Evolutionary conservation across 768 basidiomycete genomes (phyloP), one percentile per base, ranked within the genome.

Genomic region (Pleurotus cornucopiae): DNA sequence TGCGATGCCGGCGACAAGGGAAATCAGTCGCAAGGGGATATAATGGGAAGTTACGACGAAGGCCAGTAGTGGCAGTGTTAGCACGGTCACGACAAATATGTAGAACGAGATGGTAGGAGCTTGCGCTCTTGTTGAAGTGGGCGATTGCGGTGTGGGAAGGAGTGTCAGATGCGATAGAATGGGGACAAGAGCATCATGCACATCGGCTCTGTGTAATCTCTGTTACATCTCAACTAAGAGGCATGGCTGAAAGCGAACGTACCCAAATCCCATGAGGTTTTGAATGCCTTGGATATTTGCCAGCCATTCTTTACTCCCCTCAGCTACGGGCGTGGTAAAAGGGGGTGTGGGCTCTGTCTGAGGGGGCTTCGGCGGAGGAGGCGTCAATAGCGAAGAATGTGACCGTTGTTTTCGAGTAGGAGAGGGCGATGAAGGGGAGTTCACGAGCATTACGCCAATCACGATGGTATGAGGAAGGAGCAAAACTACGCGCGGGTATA

Each of bases 251-350:
- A 21, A 13, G 25, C 26, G 54, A 46, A 71, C 89, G 60, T 69
- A 93, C 89, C 86, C 72, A 5, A 80, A 71, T 5, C 91, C 92
- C 92, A 95, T 94, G 26, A 95, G 79, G 61, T 95, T 95, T 66
- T 95, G 94, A 25, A 95, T 89, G 1, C 79, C 92, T 70, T 94
- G 92, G 2, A 95, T 72, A 60, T 94, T 96, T 13, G 89, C 87
- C 58, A 88, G 86, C 86, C 91, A 94, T 57, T 90, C 88, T 0
- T 85, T 78, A 9, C 83, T 81, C 3, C 85, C 87, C 62, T 92
- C 89, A 2, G 78, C 64, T 1, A 76, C 64, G 16, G 73, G 70
- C 5, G 51, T 39, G 20, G 41, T 25, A 5, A 30, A 13, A 20
- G 14, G 20, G 2, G 37, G 34, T 12, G 37, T 37, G 6, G 11